A percentile compares a stretch with the other conserved stretches of the same genome.
phyloP scores from a whole-genome alignment of 2,329 filamentous ascomycete genomes.

The Ceratocystiopsis sp. region DNA sequence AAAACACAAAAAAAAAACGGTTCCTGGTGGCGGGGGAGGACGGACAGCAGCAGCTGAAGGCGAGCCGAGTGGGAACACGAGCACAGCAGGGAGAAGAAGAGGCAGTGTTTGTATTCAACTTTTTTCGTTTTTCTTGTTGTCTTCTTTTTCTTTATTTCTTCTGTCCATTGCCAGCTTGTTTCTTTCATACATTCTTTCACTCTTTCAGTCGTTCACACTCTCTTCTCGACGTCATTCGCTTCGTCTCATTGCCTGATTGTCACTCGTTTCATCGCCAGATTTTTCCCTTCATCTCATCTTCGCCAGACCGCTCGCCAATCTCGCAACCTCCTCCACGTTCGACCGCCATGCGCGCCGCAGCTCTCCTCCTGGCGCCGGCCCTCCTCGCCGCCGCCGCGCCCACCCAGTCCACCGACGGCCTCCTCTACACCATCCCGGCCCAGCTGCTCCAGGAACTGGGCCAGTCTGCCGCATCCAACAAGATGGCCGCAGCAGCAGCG shows the following conservation, averaged over 20 bases:
- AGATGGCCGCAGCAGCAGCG: neutral
- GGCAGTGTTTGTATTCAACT: neutral
- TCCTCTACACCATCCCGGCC: slow-evolving; percentile 2
- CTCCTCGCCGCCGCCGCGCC: neutral
- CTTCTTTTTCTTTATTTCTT: too few species aligned
- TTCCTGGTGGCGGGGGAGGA: too few species aligned
- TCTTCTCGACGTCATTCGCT: too few species aligned
- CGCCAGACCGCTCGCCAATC: neutral
- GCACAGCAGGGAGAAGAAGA: too few species aligned
- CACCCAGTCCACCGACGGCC: neutral
- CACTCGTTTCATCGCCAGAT: neutral
- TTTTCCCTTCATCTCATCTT: neutral
- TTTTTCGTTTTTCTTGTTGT: neutral
- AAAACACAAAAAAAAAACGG: too few species aligned
- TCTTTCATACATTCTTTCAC: neutral
- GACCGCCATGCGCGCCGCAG: neutral
- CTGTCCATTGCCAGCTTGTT: neutral
- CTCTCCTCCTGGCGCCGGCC: neutral
- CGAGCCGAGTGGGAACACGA: too few species aligned
- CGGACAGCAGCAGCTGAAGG: too few species aligned
- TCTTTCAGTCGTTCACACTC: neutral
- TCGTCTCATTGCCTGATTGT: too few species aligned
- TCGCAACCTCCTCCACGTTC: neutral
- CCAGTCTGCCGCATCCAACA: neutral
- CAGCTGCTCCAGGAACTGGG: slow-evolving; percentile 2